Conservation (phyloP, 352 stramenopile species). For the Lagenidium giganteum region DNA sequence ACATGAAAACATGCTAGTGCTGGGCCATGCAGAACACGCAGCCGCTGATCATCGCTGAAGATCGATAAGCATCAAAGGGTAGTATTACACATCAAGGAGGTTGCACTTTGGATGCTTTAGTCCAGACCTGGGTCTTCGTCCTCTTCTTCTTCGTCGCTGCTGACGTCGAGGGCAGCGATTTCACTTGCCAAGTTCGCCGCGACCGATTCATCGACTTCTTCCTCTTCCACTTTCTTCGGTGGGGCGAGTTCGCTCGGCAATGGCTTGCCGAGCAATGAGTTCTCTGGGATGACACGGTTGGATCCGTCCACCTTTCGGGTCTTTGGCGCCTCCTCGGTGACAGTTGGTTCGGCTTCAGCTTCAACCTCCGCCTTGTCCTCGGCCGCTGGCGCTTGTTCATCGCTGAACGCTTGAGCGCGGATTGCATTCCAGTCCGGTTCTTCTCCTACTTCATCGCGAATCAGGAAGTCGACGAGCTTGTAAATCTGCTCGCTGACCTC, state of each 20-base stretch:
- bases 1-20: too few species aligned
- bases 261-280: conserved; percentile 28
- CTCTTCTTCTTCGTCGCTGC: conserved; percentile 78
- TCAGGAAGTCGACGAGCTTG: conserved; percentile 86
- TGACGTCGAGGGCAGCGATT: conserved; percentile 75
- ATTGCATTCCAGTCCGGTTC: conserved; percentile 82
- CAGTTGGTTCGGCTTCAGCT: too few species aligned
- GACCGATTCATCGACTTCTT: conserved; percentile 64
- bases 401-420: conserved; percentile 54
- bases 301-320: background rate
- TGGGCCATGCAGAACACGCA: too few species aligned
- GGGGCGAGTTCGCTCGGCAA: conserved; percentile 24
- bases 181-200: conserved; percentile 61
- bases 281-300: conserved; percentile 1
- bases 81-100: background rate
- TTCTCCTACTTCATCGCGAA: conserved; percentile 82
- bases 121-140: too few species aligned
- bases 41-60: too few species aligned
- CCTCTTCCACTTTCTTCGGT: conserved; percentile 29
- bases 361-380: conserved; percentile 4
- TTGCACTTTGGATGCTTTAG: too few species aligned
- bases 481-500: conserved; percentile 85
- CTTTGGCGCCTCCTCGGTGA: background rate
- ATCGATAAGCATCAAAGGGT: too few species aligned
- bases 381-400: conserved; percentile 25